Evolutionary conservation across 177 flowering plant genomes (phyloP).

Genomic region (Vitis hybrid): DNA sequence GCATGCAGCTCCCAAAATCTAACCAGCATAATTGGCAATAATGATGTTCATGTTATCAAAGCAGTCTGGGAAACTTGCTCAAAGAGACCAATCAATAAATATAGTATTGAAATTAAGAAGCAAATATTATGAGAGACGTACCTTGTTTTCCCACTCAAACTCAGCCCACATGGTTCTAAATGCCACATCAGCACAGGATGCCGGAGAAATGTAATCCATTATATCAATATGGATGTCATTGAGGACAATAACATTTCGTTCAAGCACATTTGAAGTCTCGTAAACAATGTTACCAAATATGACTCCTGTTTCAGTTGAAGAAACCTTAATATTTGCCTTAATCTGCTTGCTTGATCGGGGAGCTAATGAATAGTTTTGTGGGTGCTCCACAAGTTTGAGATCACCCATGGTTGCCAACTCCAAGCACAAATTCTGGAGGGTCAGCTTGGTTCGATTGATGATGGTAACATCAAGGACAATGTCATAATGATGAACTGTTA

Average conservation of each 20-base stretch:
- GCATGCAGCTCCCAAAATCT: too few relatives aligned
- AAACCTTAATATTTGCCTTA: constrained; percentile 90
- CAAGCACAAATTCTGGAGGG: constrained; percentile 71
- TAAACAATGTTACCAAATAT: constrained; percentile 77
- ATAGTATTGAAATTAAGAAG: neutral
- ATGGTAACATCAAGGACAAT: constrained; percentile 91
- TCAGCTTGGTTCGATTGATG: constrained; percentile 69
- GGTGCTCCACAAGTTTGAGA: constrained; percentile 78
- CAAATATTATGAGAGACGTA: constrained; percentile 12
- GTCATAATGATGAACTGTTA: constrained; percentile 93
- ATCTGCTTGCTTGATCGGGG: constrained; percentile 84
- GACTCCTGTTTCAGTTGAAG: constrained; percentile 91
- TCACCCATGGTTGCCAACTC: constrained; percentile 85
- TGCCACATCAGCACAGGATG: constrained; percentile 79
- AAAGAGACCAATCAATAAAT: neutral
- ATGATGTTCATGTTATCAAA: neutral
- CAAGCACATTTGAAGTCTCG: constrained; percentile 82
- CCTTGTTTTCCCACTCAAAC: constrained; percentile 95
- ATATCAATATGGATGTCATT: constrained; percentile 96
- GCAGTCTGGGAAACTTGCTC: neutral
- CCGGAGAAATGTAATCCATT: constrained; percentile 96
- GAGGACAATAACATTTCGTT: constrained; percentile 82
- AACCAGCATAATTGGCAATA: neutral
- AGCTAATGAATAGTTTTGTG: constrained; percentile 90
- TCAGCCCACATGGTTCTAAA: constrained; percentile 93